A percentile compares a stretch with the other conserved stretches of the same genome.
Conservation (phyloP, 352 stramenopile species). For the Phytopythium sindhum region DNA sequence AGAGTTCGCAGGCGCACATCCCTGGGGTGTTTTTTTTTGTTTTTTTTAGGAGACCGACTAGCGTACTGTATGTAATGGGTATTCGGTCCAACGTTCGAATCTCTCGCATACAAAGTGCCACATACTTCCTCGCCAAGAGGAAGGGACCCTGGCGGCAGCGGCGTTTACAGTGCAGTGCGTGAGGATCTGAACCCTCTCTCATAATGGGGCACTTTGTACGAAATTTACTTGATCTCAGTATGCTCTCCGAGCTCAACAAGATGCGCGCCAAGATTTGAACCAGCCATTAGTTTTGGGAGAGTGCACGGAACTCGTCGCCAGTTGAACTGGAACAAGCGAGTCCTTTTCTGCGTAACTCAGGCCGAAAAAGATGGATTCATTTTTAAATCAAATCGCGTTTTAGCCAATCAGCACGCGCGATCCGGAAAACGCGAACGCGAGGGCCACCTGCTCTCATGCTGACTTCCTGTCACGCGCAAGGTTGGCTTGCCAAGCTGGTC, state of each 20-base stretch:
- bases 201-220: too few species aligned
- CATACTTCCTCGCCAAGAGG: background rate
- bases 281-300: background rate
- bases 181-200: background rate
- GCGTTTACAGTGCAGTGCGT: too few species aligned
- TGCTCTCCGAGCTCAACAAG: background rate
- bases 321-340: background rate
- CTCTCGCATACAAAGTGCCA: background rate
- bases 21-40: background rate
- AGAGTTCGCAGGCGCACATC: background rate
- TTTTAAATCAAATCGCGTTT: background rate
- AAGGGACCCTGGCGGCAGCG: background rate
- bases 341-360: background rate
- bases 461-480: background rate
- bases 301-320: background rate
- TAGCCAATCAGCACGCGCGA: background rate
- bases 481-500: background rate
- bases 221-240: background rate
- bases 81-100: slow-evolving; percentile 2
- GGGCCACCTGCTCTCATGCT: background rate
- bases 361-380: background rate
- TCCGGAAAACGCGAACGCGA: background rate
- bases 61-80: background rate
- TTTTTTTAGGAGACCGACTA: background rate
- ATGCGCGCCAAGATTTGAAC: background rate